phyloP scores from a whole-genome alignment of 352 stramenopile genomes.

The Phytophthora pseudosyringae region DNA sequence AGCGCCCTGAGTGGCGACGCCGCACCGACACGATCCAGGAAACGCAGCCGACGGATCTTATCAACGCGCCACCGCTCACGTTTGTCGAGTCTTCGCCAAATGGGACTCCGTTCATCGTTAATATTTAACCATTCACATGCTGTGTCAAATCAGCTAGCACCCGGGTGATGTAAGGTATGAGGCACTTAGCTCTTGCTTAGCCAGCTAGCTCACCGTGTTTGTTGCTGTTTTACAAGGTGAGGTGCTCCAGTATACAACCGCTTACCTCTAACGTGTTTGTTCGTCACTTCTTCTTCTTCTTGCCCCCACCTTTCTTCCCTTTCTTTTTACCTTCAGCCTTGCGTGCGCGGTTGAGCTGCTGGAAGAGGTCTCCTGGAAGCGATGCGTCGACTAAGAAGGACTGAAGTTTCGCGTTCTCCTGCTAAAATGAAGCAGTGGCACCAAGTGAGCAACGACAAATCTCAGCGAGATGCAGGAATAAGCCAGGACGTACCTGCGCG shows the following conservation, averaged over 20 bases:
- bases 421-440: not conserved
- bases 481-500: constrained; percentile 37
- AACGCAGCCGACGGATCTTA: constrained; percentile 38
- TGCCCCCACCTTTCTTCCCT: constrained; percentile 70
- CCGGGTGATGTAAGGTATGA: constrained; percentile 34
- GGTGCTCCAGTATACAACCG: constrained; percentile 25
- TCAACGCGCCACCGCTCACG: constrained; percentile 31
- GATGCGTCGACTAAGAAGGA: constrained; percentile 83
- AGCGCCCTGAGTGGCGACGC: constrained; percentile 43
- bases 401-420: constrained; percentile 69
- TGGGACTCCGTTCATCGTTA: constrained; percentile 58
- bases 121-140: constrained; percentile 53
- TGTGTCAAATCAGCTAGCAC: constrained; percentile 10
- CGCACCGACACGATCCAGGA: constrained; percentile 52
- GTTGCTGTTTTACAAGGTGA: constrained; percentile 35
- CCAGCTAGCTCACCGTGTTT: constrained; percentile 27
- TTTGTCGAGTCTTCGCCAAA: constrained; percentile 61
- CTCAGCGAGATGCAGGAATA: not conserved
- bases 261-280: constrained; percentile 16
- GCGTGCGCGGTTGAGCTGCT: constrained; percentile 70
- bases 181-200: constrained; percentile 20
- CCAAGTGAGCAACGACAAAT: not conserved
- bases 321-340: constrained; percentile 85
- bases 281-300: constrained; percentile 67
- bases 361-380: constrained; percentile 71